Base-by-base conservation (phyloP, 768 basidiomycete species). In the Russula olivacea region DNA sequence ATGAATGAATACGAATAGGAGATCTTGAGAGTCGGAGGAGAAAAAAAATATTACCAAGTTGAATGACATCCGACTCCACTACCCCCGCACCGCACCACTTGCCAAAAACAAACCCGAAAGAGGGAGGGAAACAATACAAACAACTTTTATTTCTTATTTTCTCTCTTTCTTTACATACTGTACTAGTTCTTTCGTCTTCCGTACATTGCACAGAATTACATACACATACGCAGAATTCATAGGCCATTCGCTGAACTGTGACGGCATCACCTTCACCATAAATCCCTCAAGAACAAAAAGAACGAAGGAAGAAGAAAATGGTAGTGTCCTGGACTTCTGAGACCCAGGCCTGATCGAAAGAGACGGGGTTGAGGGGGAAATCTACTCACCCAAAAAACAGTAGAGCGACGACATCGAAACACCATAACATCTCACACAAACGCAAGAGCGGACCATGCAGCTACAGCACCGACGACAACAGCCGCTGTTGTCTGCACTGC, bases 361-460 rank as follows among this genome's bases (percentile, higher is more conserved):
- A 7, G 15, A 36, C 6, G 36, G 17, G 17, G 55, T 49, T 11
- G 23, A n/a, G 8, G 48, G 9, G 40, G 19, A 10, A 10, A 6
- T 55, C 59, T 62, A 36, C 52, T 57, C 43, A 57, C 56, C 55
- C 34, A 41, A 23, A 40, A 34, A 4, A 21, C 30, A 32, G 51
- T 25, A 53, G 11, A 49, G 47, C 14, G 11, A 38, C 47, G 25
- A 48, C 47, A 48, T 19, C n/a, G 17, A 32, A 34, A 38, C 51
- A 32, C 21, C 30, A 10, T 12, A 15, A 21, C 38, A 50, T 32
- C 43, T 62, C 55, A 65, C 41, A 53, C 55, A 57, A 63, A 65
- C 49, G 88, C 88, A 61, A 91, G 72, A 28, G 86, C 86, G 19
- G 84, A 82, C 88, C 88, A 90, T 2, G 88, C 80, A 3, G 83